phyloP scores from a whole-genome alignment of 768 basidiomycete genomes.

The Suillus brevipes region DNA sequence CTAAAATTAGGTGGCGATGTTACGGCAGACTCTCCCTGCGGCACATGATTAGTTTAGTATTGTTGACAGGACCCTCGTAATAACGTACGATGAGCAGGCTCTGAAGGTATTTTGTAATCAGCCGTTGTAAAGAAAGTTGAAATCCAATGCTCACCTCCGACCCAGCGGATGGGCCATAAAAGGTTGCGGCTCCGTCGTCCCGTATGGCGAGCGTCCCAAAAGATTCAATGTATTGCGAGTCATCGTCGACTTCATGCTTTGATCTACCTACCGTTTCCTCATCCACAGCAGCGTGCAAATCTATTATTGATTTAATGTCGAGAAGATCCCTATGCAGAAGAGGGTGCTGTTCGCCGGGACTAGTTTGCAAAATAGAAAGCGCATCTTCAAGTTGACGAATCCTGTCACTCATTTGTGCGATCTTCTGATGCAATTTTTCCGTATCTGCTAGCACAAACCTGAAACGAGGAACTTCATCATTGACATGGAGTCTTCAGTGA shows the following conservation, averaged over 20 bases:
- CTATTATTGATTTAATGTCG: conserved; percentile 67
- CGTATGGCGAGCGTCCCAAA: conserved; percentile 71
- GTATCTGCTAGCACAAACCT: conserved; percentile 76
- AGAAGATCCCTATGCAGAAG: conserved; percentile 60
- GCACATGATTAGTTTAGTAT: background rate
- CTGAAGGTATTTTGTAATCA: conserved; percentile 28
- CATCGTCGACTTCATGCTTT: conserved; percentile 34
- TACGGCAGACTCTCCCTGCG: conserved; percentile 26
- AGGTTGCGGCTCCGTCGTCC: conserved; percentile 69
- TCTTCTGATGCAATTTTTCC: conserved; percentile 67
- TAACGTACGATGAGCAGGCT: conserved; percentile 56
- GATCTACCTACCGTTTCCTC: conserved; percentile 32
- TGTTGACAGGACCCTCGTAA: conserved; percentile 7
- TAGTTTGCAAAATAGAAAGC: conserved; percentile 53
- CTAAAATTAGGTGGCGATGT: background rate
- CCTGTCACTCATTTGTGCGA: conserved; percentile 65
- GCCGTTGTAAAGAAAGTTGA: conserved; percentile 21
- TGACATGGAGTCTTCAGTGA: conserved; percentile 4
- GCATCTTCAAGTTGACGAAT: conserved; percentile 75
- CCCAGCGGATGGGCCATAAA: conserved; percentile 72
- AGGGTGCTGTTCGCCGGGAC: conserved; percentile 55
- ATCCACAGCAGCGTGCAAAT: conserved; percentile 59
- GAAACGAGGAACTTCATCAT: background rate
- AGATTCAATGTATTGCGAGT: conserved; percentile 59
- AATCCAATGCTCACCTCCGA: conserved; percentile 54